Conservation (phyloP, 257 asterid genomes). For the Catharanthus roseus region DNA sequence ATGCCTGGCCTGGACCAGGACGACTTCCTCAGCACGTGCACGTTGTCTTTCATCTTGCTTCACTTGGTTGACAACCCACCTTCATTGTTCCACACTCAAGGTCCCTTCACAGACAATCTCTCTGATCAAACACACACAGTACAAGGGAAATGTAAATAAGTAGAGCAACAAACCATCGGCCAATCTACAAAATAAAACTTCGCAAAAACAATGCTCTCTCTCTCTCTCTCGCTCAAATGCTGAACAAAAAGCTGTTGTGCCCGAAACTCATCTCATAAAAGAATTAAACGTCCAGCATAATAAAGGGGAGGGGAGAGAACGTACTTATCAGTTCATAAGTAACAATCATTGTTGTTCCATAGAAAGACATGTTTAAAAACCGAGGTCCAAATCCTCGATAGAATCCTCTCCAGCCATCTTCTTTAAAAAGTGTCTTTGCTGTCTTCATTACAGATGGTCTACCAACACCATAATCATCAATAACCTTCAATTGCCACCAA, state of each 20-base stretch:
- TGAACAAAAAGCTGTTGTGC: not conserved
- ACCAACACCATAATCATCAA: constrained; percentile 81
- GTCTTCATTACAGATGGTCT: constrained; percentile 84
- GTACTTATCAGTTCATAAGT: constrained; percentile 87
- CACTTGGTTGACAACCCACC: not conserved
- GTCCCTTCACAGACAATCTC: constrained; percentile 62
- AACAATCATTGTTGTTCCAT: constrained; percentile 90
- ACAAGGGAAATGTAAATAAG: not conserved
- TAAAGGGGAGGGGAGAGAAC: constrained; percentile 9
- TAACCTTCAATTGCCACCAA: constrained; percentile 48
- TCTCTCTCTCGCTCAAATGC: too few relatives aligned
- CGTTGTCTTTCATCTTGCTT: not conserved
- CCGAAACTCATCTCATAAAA: not conserved
- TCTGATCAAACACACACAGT: constrained; percentile 40
- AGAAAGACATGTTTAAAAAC: constrained; percentile 80
- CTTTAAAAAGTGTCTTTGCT: constrained; percentile 51
- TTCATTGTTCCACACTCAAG: constrained; percentile 9
- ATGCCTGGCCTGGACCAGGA: too few relatives aligned
- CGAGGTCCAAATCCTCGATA: constrained; percentile 93
- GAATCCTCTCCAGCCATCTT: constrained; percentile 94
- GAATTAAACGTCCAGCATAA: not conserved
- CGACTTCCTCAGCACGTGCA: not conserved
- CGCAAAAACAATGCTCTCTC: too few relatives aligned
- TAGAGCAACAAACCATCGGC: not conserved
- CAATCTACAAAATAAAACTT: too few relatives aligned